Base-by-base conservation (phyloP, 106 monocot genomes). In the Posidonia australis region DNA sequence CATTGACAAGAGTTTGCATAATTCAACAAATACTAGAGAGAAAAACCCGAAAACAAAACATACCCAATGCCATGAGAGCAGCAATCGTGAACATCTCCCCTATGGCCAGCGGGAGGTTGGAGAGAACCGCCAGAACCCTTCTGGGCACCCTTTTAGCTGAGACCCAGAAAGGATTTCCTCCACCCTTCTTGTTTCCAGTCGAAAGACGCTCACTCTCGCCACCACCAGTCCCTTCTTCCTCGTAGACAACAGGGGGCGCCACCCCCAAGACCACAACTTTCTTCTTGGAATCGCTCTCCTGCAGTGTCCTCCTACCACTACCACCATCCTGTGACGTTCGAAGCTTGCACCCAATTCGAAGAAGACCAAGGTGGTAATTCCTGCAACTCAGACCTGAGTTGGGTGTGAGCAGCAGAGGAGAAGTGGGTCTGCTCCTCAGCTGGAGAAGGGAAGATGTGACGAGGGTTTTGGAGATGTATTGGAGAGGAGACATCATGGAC, bases 11-110 rank as follows among this genome's bases (percentile, higher is more conserved):
- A 36, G 36, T 36, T 36, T 7, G 36, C 36, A 7, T 36, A 7
- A 36, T 36, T 36, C 36, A 36, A 64, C 46, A 45, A 46, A 60
- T 11, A 60, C 16, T 17, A 32, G 22, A 13, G 16, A 49, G 3
- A 2, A 13, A 49, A 13, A 49, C n/a, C 12, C 3, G 26, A 57
- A 57, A 27, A 55, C 0, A 13, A 57, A 12, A 20, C 54, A 44
- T 74, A 96, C 94, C 94, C 42, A 96, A 64, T 25, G 78, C 94
- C 94, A 96, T 96, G 28, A 96, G 81, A 23, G 83, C 75, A 11
- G 79, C 94, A 51, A 90, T 82, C 52, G 80, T 69, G 76, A 77
- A 86, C 94, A 96, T 96, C 80, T 96, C 90, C 18, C 84, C 82
- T 46, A 96, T 86, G 9, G 90, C 94, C 73, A 96, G 62, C n/a